Evolutionary conservation across 306 rosid genomes (phyloP).

Genomic region (Quercus alba): DNA sequence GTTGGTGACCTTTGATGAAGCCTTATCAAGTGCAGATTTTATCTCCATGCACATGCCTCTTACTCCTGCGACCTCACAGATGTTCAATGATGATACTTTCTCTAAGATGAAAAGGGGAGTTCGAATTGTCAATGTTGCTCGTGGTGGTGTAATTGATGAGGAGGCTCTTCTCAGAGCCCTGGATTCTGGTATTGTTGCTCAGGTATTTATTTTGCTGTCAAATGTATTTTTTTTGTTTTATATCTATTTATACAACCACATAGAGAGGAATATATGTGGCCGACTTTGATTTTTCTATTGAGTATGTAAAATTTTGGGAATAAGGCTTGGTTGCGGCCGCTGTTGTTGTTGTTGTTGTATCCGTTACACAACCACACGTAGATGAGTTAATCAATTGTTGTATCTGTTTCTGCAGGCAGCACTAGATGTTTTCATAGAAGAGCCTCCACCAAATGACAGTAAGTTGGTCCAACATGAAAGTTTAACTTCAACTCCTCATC

Average conservation of each 20-base stretch:
- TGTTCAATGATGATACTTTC: conserved; percentile 86
- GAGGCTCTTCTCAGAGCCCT: conserved; percentile 89
- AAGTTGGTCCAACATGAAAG: conserved; percentile 75
- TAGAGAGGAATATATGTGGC: too few species aligned
- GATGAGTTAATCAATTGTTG: too few species aligned
- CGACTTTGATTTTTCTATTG: too few species aligned
- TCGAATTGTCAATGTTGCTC: conserved; percentile 91
- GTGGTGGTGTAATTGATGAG: conserved; percentile 97
- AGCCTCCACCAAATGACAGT: conserved; percentile 78
- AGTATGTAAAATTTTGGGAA: too few species aligned
- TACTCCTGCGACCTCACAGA: conserved; percentile 75
- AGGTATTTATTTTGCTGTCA: conserved; percentile 48
- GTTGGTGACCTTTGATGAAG: conserved; percentile 94
- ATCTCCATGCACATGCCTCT: conserved; percentile 98
- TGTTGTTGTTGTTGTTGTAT: too few species aligned
- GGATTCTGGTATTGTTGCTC: conserved; percentile 89
- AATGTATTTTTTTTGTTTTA: too few species aligned
- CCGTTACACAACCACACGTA: too few species aligned
- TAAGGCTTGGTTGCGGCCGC: too few species aligned
- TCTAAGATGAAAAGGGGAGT: conserved; percentile 95
- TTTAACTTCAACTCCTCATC: conserved; percentile 94
- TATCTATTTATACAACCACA: too few species aligned
- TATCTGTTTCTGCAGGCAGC: conserved; percentile 54
- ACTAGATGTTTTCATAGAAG: conserved; percentile 88
- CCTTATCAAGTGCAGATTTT: conserved; percentile 81